Base-by-base conservation (phyloP, 441 rosid species). In the Sinapis alba region DNA sequence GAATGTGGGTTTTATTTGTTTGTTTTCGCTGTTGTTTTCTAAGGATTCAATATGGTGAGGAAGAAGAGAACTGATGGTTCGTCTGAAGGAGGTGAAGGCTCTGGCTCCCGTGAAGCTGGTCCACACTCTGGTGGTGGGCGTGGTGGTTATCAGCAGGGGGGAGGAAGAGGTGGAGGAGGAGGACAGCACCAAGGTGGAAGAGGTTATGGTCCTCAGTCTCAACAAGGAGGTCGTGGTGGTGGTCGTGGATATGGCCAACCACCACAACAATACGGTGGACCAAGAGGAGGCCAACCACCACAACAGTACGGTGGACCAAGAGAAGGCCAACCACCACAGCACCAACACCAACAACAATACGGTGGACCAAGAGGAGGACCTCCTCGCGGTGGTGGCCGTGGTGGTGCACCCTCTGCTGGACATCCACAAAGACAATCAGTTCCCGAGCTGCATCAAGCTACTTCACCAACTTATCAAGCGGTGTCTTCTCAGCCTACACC, bases 381-480 rank as follows among this genome's bases (percentile, higher is more conserved):
- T 54, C 78, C 88, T 70, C 88, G 90, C 11, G 80, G 84, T 79
- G 81, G 88, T 78, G 82, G 88, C 65, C 82, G 84, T 30, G 87
- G 87, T 56, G 88, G 84, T 63, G 86, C 83, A 50, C 77, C 86
- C 36, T 71, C 89, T 75, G 62, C 82, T 56, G 85, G 86, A 71
- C 88, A 84, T 23, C 88, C 89, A 18, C 75, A 84, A 32, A 87
- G 91, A 83, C 83, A 85, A 68, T 83, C 86, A 65, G 67, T 83
- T 76, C 97, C 95, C 96, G 97, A 95, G 89, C 98, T 88, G 97
- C 94, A 87, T 85, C 97, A 95, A 95, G 99, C 97, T 71, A 89
- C 90, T 77, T 87, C 67, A 77, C 88, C 88, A 78, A 69, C 86
- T 76, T 79, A 70, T 77, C 84, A 82, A 81, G 87, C 90, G 68